A percentile compares a stretch with the other conserved stretches of the same genome.
phyloP scores from a whole-genome alignment of 2,329 filamentous ascomycete genomes.

The Fusarium pseudograminearum region DNA sequence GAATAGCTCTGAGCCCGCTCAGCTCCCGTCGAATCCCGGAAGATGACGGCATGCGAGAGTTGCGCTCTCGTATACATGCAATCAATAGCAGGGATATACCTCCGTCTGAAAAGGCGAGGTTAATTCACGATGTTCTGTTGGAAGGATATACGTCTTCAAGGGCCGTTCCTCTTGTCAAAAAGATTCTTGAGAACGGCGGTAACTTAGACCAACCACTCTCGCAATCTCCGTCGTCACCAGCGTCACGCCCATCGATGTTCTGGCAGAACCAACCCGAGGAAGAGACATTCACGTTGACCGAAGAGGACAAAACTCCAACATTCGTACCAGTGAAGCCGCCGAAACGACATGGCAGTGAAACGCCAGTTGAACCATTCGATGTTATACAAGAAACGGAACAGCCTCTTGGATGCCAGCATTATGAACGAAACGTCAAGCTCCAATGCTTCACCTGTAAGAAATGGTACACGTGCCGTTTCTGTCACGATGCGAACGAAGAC shows the following conservation, averaged over 20 bases:
- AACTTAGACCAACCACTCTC: constrained; percentile 52
- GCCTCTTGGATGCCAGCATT: constrained; percentile 86
- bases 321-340: constrained; percentile 68
- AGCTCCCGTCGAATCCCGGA: constrained; percentile 67
- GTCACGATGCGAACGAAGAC: constrained; percentile 86
- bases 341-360: constrained; percentile 61
- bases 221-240: constrained; percentile 56
- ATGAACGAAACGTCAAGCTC: constrained; percentile 94
- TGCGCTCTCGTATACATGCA: constrained; percentile 75
- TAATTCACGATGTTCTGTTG: constrained; percentile 78
- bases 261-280: constrained; percentile 65
- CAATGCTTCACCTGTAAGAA: constrained; percentile 90
- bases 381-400: constrained; percentile 45
- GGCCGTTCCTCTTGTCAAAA: constrained; percentile 31
- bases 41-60: constrained; percentile 80
- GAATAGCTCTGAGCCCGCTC: constrained; percentile 49
- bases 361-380: constrained; percentile 38
- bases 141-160: constrained; percentile 70
- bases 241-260: constrained; percentile 66
- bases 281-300: constrained; percentile 64
- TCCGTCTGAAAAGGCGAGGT: constrained; percentile 73
- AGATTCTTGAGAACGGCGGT: constrained; percentile 29
- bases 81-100: constrained; percentile 73
- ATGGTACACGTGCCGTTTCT: constrained; percentile 97
- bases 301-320: constrained; percentile 74